phyloP scores from a whole-genome alignment of 352 stramenopile genomes.

The Phytopythium boreale region DNA sequence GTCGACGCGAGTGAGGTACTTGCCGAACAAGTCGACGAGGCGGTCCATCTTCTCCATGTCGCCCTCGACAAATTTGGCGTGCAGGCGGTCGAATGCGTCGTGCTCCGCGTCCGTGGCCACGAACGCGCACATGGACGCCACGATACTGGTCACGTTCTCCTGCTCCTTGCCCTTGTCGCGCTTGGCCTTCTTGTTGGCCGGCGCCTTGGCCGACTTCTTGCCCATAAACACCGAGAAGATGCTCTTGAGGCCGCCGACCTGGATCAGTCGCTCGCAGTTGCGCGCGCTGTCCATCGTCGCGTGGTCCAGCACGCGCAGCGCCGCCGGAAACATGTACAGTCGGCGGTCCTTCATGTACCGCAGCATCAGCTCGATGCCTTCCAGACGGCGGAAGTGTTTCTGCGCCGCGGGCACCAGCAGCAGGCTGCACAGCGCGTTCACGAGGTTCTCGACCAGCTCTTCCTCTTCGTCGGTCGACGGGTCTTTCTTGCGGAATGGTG shows the following conservation, averaged over 20 bases:
- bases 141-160: slow-evolving; percentile 61
- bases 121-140: slow-evolving; percentile 64
- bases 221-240: slow-evolving; percentile 80
- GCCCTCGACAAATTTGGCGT: slow-evolving; percentile 82
- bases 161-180: slow-evolving; percentile 51
- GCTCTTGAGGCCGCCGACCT: slow-evolving; percentile 56
- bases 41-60: slow-evolving; percentile 83
- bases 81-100: slow-evolving; percentile 61
- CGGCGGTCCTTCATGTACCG: slow-evolving; percentile 90
- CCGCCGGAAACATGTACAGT: slow-evolving; percentile 51
- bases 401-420: slow-evolving; percentile 53
- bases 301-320: slow-evolving; percentile 55
- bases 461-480: slow-evolving; percentile 79
- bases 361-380: slow-evolving; percentile 93
- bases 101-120: slow-evolving; percentile 39
- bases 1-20: slow-evolving; percentile 64
- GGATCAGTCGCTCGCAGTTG: slow-evolving; percentile 70
- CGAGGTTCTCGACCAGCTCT: slow-evolving; percentile 93
- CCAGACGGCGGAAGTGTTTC: slow-evolving; percentile 52
- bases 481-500: slow-evolving; percentile 86
- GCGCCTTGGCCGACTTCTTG: slow-evolving; percentile 33
- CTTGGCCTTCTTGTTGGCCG: slow-evolving; percentile 20
- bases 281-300: slow-evolving; percentile 51
- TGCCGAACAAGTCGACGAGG: slow-evolving; percentile 70
- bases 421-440: slow-evolving; percentile 83